phyloP scores from a whole-genome alignment of 257 asterid species.

The Lavandula angustifolia region DNA sequence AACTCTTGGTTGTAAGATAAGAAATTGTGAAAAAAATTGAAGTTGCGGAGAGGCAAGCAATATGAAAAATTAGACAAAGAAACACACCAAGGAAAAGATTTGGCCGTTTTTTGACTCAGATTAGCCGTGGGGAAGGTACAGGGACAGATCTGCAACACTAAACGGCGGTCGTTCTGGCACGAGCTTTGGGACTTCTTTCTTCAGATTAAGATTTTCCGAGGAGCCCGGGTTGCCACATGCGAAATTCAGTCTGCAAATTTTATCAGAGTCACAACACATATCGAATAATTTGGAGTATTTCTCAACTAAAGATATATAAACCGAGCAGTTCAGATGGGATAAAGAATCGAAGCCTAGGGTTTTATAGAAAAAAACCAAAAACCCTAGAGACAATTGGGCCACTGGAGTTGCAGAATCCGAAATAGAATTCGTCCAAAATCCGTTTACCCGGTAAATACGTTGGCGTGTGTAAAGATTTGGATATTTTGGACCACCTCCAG shows the following conservation, averaged over 20 bases:
- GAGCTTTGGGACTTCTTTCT: constrained; percentile 84
- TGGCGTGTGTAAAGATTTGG: too few relatives aligned
- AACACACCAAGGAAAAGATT: neutral
- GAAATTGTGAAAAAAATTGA: constrained; percentile 15
- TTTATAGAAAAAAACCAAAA: constrained; percentile 27
- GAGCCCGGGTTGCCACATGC: constrained; percentile 97
- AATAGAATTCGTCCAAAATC: neutral
- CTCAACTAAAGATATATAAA: too few relatives aligned
- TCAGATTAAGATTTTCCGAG: constrained; percentile 44
- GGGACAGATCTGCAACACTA: constrained; percentile 79
- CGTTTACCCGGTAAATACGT: neutral
- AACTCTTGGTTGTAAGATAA: too few relatives aligned
- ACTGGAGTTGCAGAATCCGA: neutral
- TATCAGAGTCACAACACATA: neutral
- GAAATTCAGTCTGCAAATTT: neutral
- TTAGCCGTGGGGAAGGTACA: constrained; percentile 52
- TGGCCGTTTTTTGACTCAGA: constrained; percentile 79
- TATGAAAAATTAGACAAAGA: too few relatives aligned
- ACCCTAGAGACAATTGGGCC: constrained; percentile 26
- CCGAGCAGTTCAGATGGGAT: too few relatives aligned
- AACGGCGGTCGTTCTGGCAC: constrained; percentile 68
- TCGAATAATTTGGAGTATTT: neutral
- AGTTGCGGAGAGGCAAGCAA: constrained; percentile 58
- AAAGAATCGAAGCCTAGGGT: neutral
- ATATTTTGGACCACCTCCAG: too few relatives aligned